Evolutionary conservation across 179 eudicot genomes (phyloP), one percentile per base, ranked within the genome.

Genomic region (Pouteria campechiana): DNA sequence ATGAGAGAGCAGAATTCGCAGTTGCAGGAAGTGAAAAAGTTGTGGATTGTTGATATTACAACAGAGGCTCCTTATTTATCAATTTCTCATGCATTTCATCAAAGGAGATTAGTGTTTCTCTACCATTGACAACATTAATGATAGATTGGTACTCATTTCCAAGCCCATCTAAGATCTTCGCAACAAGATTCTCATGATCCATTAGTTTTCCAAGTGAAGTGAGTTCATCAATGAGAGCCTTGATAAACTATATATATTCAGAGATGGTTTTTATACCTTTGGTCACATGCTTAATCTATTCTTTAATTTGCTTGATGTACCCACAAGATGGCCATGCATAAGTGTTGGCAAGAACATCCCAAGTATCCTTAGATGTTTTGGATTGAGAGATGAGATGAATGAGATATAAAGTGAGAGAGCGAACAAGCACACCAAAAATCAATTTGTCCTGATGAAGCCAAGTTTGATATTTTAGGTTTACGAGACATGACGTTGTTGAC

Each of bases 361-460:
- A 46, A 4, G 46, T 40, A 2, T 18, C 32, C 2, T 38, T 3
- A 3, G 25, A 1, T 0, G 45, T 42, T 6, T 6, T 21, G 0
- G 40, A 15, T 31, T 20, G 28, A 17, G 52, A 4, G 13, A 55
- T 25, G 6, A 36, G 37, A 11, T 44, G 41, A 0, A 32, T 16
- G 17, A 55, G 1, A 5, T 12, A 1, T 7, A 2, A 23, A n/a
- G 21, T 1, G 17, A 35, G 4, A 8, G 52, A 3, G 40, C 61
- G 52, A 21, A 46, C 39, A 37, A 28, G 12, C 12, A 18, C 27
- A 17, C 50, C 50, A 35, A 54, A 44, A 6, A 36, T n/a, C 8
- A 46, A 18, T 17, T 41, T 54, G 28, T 54, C 59, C 18, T 54
- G 50, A 2, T 22, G 29, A 15, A 43, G 10, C 43, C 51, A 54